A percentile compares a stretch with the other conserved stretches of the same genome.
These are phyloP conservation scores for Fusarium ramigenum DNA, from an alignment of 2,329 filamentous ascomycete genomes.

Conservation along the genomic window DNA sequence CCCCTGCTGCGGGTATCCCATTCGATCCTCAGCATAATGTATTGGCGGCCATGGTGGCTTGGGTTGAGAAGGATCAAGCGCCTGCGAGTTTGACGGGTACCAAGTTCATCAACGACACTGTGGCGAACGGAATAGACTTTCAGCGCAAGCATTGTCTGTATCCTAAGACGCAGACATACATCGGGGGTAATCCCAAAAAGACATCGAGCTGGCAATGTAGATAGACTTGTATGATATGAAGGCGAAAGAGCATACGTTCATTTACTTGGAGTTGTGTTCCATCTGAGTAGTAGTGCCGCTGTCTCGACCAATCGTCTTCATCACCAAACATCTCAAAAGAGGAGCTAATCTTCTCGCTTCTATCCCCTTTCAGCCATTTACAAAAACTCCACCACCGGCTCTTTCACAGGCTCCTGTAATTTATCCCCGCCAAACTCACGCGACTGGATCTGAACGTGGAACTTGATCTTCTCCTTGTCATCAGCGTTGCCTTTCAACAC, in stretches of 20 bases:
- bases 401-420: not conserved
- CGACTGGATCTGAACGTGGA: not conserved
- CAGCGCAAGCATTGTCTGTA: conserved; percentile 22
- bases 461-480: not conserved
- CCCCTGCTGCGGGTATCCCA: conserved; percentile 16
- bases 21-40: conserved; percentile 54
- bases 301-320: too few species aligned
- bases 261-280: fast-evolving
- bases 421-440: not conserved
- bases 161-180: conserved; percentile 9
- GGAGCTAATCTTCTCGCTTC: too few species aligned
- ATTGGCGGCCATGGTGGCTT: conserved; percentile 57
- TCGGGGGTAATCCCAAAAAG: not conserved
- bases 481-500: not conserved
- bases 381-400: too few species aligned
- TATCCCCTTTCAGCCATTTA: too few species aligned
- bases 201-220: conserved; percentile 3
- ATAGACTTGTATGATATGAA: not conserved
- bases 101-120: conserved; percentile 33
- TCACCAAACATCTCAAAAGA: too few species aligned
- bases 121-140: not conserved
- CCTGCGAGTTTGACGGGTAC: conserved; percentile 53
- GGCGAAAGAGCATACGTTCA: fast-evolving
- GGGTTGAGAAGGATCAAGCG: conserved; percentile 55
- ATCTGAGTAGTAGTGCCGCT: not conserved